phyloP scores from a whole-genome alignment of 306 rosid species.

The Glycyrrhiza uralensis region DNA sequence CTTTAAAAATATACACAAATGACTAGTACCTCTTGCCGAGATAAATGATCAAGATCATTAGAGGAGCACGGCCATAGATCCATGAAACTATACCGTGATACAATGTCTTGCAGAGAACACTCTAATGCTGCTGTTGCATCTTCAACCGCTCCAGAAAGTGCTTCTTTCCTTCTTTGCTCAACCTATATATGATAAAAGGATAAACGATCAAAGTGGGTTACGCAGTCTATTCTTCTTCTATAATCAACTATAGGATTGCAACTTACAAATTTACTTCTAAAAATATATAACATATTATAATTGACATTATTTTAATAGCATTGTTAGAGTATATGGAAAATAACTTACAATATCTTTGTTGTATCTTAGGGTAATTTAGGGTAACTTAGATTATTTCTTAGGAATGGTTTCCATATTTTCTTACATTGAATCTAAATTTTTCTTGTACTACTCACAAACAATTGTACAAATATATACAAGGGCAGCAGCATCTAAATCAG shows the following conservation, averaged over 20 bases:
- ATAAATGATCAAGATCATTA: conserved; percentile 75
- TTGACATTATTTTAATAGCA: neutral
- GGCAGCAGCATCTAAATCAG: neutral
- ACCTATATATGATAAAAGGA: conserved; percentile 47
- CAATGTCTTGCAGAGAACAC: conserved; percentile 81
- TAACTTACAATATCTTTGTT: neutral
- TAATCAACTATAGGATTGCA: neutral
- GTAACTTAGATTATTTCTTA: neutral
- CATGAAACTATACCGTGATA: conserved; percentile 88
- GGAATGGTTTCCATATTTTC: neutral
- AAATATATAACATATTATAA: neutral
- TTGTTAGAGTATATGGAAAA: neutral
- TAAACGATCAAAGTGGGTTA: neutral
- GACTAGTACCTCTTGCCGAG: conserved; percentile 72
- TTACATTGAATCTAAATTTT: neutral
- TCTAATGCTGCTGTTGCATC: conserved; percentile 60
- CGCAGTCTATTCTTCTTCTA: neutral
- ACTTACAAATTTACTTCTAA: neutral
- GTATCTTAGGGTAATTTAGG: neutral
- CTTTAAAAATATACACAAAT: neutral
- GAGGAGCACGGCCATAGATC: conserved; percentile 94
- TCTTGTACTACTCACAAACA: neutral
- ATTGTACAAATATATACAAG: neutral
- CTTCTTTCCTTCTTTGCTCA: conserved; percentile 89
- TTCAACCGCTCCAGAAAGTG: conserved; percentile 64